Evolutionary conservation across 345 rosid species (phyloP), one percentile per base, ranked within the genome.

Genomic region (Hirschfeldia incana): DNA sequence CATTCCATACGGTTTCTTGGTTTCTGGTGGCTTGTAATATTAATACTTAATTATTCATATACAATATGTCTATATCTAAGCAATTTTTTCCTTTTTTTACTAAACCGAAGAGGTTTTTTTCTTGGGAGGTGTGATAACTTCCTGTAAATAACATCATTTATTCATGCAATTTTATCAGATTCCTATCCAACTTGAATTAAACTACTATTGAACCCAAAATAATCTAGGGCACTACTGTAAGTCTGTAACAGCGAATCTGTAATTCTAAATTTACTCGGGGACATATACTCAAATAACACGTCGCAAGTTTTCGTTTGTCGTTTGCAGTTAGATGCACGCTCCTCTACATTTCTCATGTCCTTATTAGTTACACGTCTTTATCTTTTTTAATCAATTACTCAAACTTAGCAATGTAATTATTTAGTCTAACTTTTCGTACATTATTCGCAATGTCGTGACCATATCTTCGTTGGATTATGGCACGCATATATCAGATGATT

Each of bases 1-100:
- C 82, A 79, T 79, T 79, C 82, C 78, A 79, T 79, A 51, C 60
- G 78, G 21, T 68, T 73, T 79, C 73, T 61, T 61, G n/a, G 74
- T 73, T 79, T 51, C 9, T 73, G 44, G 68, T 74, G 60, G 65
- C 60, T 73, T 67, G 12, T 33, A 26, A 51, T 27, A 73, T 34
- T 67, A 49, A 67, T 55, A 67, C 5, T 29, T 15, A 36, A 29
- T 21, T 21, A 21, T 21, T 21, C 21, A 21, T 21, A 73, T 27
- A 36, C 44, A 79, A 6, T 73, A 36, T 67, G 57, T 51, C 57
- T n/a, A n/a, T 51, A 51, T 30, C 66, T 51, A 74, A 36, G 70
- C 74, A 73, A 13, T 33, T 64, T 29, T 44, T 64, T 21, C 21
- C 21, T 21, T 60, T 67, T 65, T 16, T 65, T 16, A 62, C 65